These are phyloP conservation scores for Suillus hirtellus DNA, from an alignment of 768 basidiomycete species.

Conservation along the genomic window DNA sequence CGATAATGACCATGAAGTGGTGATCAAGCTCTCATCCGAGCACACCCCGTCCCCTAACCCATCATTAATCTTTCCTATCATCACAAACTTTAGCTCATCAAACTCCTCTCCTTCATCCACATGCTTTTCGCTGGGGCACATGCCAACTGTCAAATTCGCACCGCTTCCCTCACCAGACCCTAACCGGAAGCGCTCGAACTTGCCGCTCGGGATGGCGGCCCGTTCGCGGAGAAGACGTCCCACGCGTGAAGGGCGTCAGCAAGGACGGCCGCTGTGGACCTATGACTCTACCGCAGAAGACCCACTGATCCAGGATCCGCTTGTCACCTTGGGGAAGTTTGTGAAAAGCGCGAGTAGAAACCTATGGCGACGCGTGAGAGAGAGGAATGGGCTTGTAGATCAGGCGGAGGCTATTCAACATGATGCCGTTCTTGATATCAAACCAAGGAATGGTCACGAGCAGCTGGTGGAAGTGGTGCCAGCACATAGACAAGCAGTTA, in stretches of 20 bases:
- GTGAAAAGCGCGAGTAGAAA: constrained; percentile 43
- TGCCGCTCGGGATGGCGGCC: constrained; percentile 57
- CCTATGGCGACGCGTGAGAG: constrained; percentile 51
- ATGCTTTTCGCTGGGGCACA: constrained; percentile 15
- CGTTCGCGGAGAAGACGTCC: constrained; percentile 31
- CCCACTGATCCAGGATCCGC: constrained; percentile 45
- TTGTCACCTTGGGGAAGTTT: constrained; percentile 49
- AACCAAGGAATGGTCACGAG: constrained; percentile 30
- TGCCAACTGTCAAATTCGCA: constrained; percentile 53
- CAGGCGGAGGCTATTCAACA: constrained; percentile 16
- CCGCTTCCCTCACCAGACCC: constrained; percentile 56
- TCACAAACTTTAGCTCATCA: constrained; percentile 15
- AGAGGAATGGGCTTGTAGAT: constrained; percentile 26
- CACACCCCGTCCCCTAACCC: constrained; percentile 16
- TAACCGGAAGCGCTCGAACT: constrained; percentile 46
- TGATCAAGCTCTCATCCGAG: constrained; percentile 16
- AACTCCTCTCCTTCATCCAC: constrained; percentile 16
- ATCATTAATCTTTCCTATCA: constrained; percentile 19
- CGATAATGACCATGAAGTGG: constrained; percentile 20
- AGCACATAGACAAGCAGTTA: neutral
- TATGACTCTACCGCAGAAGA: constrained; percentile 28
- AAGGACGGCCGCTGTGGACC: constrained; percentile 22
- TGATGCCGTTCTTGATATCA: constrained; percentile 23
- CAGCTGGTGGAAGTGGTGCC: constrained; percentile 6
- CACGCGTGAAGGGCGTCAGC: constrained; percentile 17